phyloP scores from a whole-genome alignment of 257 asterid genomes.

The Leonotis leonurus region DNA sequence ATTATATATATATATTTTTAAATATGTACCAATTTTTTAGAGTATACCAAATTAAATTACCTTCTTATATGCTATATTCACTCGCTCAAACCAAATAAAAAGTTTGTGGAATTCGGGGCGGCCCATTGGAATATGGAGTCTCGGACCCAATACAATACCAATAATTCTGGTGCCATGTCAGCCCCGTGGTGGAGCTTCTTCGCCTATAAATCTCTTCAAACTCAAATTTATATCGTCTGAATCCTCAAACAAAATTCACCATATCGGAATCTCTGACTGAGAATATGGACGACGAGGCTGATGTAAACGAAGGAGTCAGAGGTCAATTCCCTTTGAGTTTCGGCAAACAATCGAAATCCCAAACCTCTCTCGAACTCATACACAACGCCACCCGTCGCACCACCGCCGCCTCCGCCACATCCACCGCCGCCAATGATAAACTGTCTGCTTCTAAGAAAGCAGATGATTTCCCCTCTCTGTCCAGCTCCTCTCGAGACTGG shows the following conservation, averaged over 20 bases:
- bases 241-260: not conserved
- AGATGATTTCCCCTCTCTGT: slow-evolving; percentile 31
- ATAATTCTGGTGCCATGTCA: not conserved
- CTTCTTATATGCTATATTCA: too few species aligned
- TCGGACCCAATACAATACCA: not conserved
- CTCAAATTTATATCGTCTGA: not conserved
- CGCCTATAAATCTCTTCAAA: slow-evolving; percentile 9
- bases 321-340: slow-evolving; percentile 68
- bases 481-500: slow-evolving; percentile 59
- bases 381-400: slow-evolving; percentile 84
- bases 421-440: slow-evolving; percentile 9
- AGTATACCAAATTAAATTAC: too few species aligned
- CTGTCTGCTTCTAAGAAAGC: slow-evolving; percentile 19
- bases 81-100: too few species aligned
- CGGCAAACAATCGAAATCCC: slow-evolving; percentile 73
- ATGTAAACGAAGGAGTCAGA: slow-evolving; percentile 64
- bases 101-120: too few species aligned
- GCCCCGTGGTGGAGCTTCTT: not conserved
- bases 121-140: too few species aligned
- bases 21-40: too few species aligned
- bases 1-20: too few species aligned
- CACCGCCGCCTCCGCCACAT: slow-evolving; percentile 19
- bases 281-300: slow-evolving; percentile 46
- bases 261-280: not conserved
- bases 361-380: slow-evolving; percentile 50